Evolutionary conservation across 768 basidiomycete genomes (phyloP).

Genomic region (Holtermannia corniformis): DNA sequence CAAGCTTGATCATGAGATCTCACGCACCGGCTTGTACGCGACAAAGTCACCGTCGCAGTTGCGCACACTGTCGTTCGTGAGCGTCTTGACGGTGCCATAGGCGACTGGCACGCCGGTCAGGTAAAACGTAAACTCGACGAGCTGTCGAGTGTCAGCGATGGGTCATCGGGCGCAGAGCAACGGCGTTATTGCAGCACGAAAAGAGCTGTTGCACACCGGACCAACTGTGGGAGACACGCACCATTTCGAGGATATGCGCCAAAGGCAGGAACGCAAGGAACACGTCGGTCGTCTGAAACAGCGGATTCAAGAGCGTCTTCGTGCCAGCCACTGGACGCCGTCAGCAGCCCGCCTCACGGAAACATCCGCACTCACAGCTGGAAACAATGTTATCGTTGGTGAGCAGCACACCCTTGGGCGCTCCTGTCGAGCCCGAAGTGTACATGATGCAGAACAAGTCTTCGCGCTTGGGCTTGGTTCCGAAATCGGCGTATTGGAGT

Average conservation of each 20-base stretch:
- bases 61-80: conserved; percentile 39
- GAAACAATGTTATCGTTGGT: conserved; percentile 77
- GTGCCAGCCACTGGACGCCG: neutral
- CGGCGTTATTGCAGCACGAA: conserved; percentile 57
- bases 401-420: conserved; percentile 86
- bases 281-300: conserved; percentile 12
- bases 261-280: conserved; percentile 30
- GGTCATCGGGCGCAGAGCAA: neutral
- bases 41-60: conserved; percentile 37
- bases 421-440: conserved; percentile 70
- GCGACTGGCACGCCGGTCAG: conserved; percentile 29
- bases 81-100: conserved; percentile 38
- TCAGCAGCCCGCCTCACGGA: neutral
- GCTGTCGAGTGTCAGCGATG: conserved; percentile 4
- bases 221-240: conserved; percentile 7
- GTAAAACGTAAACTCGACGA: conserved; percentile 39
- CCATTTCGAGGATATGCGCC: conserved; percentile 37
- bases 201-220: neutral
- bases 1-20: neutral
- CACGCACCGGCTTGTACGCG: conserved; percentile 28
- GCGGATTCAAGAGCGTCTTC: neutral
- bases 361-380: conserved; percentile 43
- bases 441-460: conserved; percentile 60
- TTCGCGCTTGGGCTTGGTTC: conserved; percentile 44
- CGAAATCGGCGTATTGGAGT: conserved; percentile 46